These are phyloP conservation scores for Bipolaris cookei DNA, from an alignment of 2,329 filamentous ascomycete species.

Conservation along the genomic window DNA sequence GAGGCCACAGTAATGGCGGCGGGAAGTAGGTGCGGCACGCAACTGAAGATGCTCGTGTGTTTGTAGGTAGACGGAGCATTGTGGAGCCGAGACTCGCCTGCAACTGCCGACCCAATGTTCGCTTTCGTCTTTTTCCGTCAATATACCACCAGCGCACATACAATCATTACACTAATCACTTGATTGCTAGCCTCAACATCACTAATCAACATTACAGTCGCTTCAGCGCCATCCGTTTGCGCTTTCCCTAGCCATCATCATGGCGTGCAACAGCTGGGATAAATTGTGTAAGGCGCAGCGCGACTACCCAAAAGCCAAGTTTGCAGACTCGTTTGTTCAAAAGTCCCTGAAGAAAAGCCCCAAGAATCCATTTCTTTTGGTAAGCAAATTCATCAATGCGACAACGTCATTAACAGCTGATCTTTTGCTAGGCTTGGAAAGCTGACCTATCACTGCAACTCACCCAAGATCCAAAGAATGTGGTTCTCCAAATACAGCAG, in stretches of 20 bases:
- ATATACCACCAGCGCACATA: constrained; percentile 19
- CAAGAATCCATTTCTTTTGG: constrained; percentile 45
- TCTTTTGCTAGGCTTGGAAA: constrained; percentile 40
- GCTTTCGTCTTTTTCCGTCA: constrained; percentile 17
- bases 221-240: not conserved
- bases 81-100: constrained; percentile 24
- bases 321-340: constrained; percentile 40
- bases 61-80: not conserved
- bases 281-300: constrained; percentile 41
- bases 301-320: constrained; percentile 45
- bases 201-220: not conserved
- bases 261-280: constrained; percentile 47
- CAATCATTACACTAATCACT: constrained; percentile 7
- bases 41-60: not conserved
- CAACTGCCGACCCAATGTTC: constrained; percentile 16
- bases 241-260: constrained; percentile 15
- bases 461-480: constrained; percentile 16
- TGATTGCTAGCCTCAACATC: constrained; percentile 10
- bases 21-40: not conserved
- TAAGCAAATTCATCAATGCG: constrained; percentile 13
- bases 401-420: constrained; percentile 3
- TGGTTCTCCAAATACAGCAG: constrained; percentile 21
- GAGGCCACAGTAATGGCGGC: not conserved
- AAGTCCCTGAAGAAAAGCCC: constrained; percentile 47
- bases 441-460: constrained; percentile 33